These are phyloP conservation scores for Verticillium longisporum DNA, from an alignment of 2,329 filamentous ascomycete species.

Conservation along the genomic window DNA sequence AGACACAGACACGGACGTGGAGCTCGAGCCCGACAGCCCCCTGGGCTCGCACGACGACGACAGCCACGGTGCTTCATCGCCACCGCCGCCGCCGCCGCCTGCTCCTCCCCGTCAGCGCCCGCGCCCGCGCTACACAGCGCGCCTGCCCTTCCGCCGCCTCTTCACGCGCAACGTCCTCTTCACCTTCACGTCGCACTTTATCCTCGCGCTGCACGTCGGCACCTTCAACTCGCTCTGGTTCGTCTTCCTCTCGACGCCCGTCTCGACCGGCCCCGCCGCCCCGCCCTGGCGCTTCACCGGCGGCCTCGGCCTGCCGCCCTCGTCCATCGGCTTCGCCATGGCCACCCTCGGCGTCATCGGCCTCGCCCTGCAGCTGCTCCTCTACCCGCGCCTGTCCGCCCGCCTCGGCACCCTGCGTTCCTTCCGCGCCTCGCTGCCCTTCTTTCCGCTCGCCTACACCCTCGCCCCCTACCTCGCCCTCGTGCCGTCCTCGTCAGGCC, in stretches of 20 bases:
- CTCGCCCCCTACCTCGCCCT: slow-evolving; percentile 65
- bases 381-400: slow-evolving; percentile 63
- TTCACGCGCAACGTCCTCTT: slow-evolving; percentile 48
- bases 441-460: slow-evolving; percentile 65
- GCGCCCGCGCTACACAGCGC: slow-evolving; percentile 33
- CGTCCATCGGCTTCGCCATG: slow-evolving; percentile 69
- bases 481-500: slow-evolving; percentile 41
- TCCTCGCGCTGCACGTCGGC: slow-evolving; percentile 66
- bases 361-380: slow-evolving; percentile 63
- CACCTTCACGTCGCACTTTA: slow-evolving; percentile 57
- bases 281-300: slow-evolving; percentile 60
- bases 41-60: neutral
- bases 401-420: slow-evolving; percentile 61
- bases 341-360: slow-evolving; percentile 70
- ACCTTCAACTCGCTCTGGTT: slow-evolving; percentile 74
- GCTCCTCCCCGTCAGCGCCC: slow-evolving; percentile 1
- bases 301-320: slow-evolving; percentile 66
- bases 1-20: slow-evolving; percentile 19
- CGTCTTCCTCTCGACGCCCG: slow-evolving; percentile 68
- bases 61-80: slow-evolving; percentile 11
- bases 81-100: slow-evolving; percentile 5
- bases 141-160: slow-evolving; percentile 45
- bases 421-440: slow-evolving; percentile 61
- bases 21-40: neutral
- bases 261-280: slow-evolving; percentile 26